A percentile compares a stretch with the other conserved stretches of the same genome.
phyloP scores from a whole-genome alignment of 2,329 filamentous ascomycete genomes.

The Aureobasidium sp. region DNA sequence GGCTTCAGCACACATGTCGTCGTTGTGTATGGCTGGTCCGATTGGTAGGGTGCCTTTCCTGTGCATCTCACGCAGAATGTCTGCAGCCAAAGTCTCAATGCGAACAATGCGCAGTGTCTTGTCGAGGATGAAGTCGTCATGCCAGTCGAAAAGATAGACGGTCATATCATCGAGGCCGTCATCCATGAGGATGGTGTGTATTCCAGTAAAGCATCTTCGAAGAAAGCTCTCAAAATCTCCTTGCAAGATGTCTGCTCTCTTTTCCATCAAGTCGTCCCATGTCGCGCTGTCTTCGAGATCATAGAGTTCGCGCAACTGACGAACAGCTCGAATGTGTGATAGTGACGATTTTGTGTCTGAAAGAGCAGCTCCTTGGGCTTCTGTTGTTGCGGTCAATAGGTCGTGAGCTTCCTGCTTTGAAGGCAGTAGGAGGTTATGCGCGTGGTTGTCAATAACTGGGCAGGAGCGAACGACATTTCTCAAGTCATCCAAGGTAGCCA shows the following conservation, averaged over 20 bases:
- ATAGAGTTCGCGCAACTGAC: conserved; percentile 58
- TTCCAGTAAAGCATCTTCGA: conserved; percentile 57
- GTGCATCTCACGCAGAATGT: conserved; percentile 45
- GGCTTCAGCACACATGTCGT: conserved; percentile 23
- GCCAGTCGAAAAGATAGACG: conserved; percentile 53
- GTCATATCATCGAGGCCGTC: conserved; percentile 55
- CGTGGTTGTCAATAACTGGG: conserved; percentile 66
- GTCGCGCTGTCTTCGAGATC: conserved; percentile 47
- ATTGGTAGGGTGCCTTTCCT: conserved; percentile 22
- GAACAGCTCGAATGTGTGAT: conserved; percentile 60
- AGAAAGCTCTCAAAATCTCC: conserved; percentile 47
- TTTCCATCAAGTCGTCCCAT: conserved; percentile 49
- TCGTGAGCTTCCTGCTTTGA: conserved; percentile 41
- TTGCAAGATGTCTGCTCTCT: conserved; percentile 39
- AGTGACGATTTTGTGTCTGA: conserved; percentile 53
- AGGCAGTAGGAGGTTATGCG: conserved; percentile 56
- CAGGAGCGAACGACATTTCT: conserved; percentile 20
- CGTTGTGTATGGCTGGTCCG: conserved; percentile 22
- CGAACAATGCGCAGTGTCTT: conserved; percentile 65
- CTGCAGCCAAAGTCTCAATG: conserved; percentile 63
- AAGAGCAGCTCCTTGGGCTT: conserved; percentile 62
- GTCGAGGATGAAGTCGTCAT: conserved; percentile 55
- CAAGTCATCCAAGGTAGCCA: conserved; percentile 19
- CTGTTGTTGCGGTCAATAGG: conserved; percentile 58
- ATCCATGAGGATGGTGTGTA: conserved; percentile 68